These are phyloP conservation scores for Leptodermis oblonga DNA, from an alignment of 257 asterid genomes.

Conservation along the genomic window DNA sequence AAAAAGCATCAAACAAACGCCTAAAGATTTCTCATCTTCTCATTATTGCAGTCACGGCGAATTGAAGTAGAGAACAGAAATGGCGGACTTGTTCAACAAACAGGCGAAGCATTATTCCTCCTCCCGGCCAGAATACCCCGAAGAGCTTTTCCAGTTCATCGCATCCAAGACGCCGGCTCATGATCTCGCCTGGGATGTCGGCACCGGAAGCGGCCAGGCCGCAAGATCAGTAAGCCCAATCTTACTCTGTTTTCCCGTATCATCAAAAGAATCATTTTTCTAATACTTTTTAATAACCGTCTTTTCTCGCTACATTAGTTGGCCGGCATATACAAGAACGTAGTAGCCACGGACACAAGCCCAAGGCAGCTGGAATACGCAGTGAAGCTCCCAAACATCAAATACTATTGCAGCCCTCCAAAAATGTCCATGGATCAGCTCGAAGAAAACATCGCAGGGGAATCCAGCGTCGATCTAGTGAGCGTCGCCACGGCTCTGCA, in stretches of 20 bases:
- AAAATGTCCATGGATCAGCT: constrained; percentile 51
- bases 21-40: background rate
- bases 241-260: no score
- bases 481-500: constrained; percentile 69
- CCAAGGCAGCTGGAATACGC: constrained; percentile 62
- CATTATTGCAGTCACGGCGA: no score
- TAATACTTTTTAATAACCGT: no score
- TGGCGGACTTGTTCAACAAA: constrained; percentile 48
- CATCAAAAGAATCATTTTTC: no score
- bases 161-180: constrained; percentile 53
- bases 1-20: no score
- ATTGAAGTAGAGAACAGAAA: constrained; percentile 21
- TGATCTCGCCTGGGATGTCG: constrained; percentile 68
- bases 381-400: constrained; percentile 45
- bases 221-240: constrained; percentile 41
- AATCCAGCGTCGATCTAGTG: constrained; percentile 51
- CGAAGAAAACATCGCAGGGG: constrained; percentile 31
- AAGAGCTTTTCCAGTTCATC: constrained; percentile 50
- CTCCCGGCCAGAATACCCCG: constrained; percentile 57
- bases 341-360: constrained; percentile 72
- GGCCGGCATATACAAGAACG: constrained; percentile 53
- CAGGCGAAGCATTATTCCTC: constrained; percentile 44
- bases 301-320: constrained; percentile 34
- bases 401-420: constrained; percentile 53
- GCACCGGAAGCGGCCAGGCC: constrained; percentile 81